phyloP scores from a whole-genome alignment of 148 eudicot genomes.

The Fagopyrum tataricum region DNA sequence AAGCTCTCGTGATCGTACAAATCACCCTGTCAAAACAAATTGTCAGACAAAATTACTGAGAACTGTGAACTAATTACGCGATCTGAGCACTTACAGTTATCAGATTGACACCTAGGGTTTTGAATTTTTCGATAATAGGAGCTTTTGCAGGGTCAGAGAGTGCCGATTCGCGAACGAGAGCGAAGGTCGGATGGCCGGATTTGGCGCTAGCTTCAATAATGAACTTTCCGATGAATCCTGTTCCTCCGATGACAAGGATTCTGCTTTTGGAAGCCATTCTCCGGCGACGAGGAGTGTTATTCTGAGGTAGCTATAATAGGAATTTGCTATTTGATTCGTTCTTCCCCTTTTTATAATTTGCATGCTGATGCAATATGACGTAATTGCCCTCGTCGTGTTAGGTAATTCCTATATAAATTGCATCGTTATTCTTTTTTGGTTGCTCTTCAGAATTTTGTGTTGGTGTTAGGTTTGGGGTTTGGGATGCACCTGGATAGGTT shows the following conservation, averaged over 20 bases:
- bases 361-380: neutral
- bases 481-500: slow-evolving; percentile 2
- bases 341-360: too few species aligned
- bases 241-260: slow-evolving; percentile 60
- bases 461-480: neutral
- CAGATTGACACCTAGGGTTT: slow-evolving; percentile 39
- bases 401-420: neutral
- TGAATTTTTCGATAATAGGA: slow-evolving; percentile 35
- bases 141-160: slow-evolving; percentile 35
- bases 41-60: neutral
- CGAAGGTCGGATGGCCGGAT: slow-evolving; percentile 48
- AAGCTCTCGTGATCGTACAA: slow-evolving; percentile 51
- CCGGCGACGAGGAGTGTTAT: too few species aligned
- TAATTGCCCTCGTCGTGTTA: neutral
- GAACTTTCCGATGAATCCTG: slow-evolving; percentile 59
- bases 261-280: slow-evolving; percentile 44
- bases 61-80: neutral
- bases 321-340: neutral
- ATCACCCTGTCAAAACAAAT: slow-evolving; percentile 31
- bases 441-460: too few species aligned
- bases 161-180: slow-evolving; percentile 37
- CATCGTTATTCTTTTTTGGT: neutral
- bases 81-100: slow-evolving; percentile 26
- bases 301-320: neutral
- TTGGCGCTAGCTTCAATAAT: slow-evolving; percentile 51